Evolutionary conservation across 768 basidiomycete genomes (phyloP), one percentile per base, ranked within the genome.

Genomic region (Pisolithus albus): DNA sequence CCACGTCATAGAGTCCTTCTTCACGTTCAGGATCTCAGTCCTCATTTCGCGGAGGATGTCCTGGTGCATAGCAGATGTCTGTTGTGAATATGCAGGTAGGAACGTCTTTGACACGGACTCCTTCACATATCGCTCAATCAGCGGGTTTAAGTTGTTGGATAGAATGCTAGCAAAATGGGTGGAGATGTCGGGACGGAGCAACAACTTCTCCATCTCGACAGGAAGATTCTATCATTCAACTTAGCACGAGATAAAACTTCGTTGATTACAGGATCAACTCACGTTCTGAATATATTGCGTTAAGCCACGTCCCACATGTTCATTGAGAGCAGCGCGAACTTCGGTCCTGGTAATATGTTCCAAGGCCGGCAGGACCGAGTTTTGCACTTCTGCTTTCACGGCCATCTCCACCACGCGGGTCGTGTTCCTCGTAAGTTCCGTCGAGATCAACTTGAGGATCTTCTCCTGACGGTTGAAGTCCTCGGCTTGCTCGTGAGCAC

Each of bases 321-420:
- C 83, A 58, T 84, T 86, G 55, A 92, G 73, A 10, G 86, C 88
- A 5, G 79, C 69, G 66, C 83, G 85, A 50, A 94, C 86, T 67
- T 92, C 90, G 46, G 69, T 81, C 69, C 83, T 86, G 8, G 88
- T 92, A 64, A 92, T 88, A 49, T 72, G 83, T 65, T 91, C 88
- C 32, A 93, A 73, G 7, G 88, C 80, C 4, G 91, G 91, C 18
- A 92, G 73, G 11, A 93, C 87, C 0, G 88, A 89, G 59, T 77
- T 84, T 64, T 88, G 88, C 15, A 92, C 85, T 64, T 92, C 90
- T 48, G 72, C 75, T 72, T 90, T 91, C 61, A 92, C 86, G 13
- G 89, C 91, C 77, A 86, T 78, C 71, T 93, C 91, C 41, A 93
- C 91, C 45, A 92, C 87, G 11, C 88, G 80, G 9, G 88, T 89